These are phyloP conservation scores for Diplodia corticola DNA, from an alignment of 2,329 filamentous ascomycete species.

Conservation along the genomic window DNA sequence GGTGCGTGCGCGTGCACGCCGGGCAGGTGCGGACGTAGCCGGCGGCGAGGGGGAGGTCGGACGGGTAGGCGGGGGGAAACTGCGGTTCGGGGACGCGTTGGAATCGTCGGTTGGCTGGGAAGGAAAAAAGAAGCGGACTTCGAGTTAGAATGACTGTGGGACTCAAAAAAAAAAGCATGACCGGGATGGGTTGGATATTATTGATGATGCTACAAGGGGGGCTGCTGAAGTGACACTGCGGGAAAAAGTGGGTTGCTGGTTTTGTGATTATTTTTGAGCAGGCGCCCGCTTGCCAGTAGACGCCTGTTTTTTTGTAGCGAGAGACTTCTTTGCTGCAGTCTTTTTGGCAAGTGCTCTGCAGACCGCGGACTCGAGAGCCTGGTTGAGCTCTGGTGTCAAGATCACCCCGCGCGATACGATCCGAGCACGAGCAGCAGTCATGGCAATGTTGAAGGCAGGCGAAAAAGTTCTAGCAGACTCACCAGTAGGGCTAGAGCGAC, in stretches of 20 bases:
- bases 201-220: not conserved
- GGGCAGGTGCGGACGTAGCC: conserved; percentile 44
- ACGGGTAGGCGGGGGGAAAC: conserved; percentile 34
- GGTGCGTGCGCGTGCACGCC: conserved; percentile 57
- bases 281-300: not conserved
- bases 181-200: not conserved
- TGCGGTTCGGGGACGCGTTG: conserved; percentile 28
- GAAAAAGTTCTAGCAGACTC: not conserved
- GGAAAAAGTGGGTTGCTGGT: not conserved
- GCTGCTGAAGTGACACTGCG: not conserved
- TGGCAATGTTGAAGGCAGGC: not conserved
- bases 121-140: not conserved
- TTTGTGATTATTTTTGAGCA: not conserved
- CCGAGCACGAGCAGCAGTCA: not conserved
- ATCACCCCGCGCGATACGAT: not conserved
- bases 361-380: not conserved
- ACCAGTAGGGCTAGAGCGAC: not conserved
- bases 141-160: not conserved
- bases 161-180: not conserved
- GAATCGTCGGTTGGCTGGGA: conserved; percentile 37
- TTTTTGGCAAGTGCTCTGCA: not conserved
- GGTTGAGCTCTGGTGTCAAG: not conserved
- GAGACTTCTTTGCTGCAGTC: not conserved
- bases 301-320: not conserved
- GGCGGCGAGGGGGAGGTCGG: conserved; percentile 29